Evolutionary conservation across 1,284 basidiomycete genomes (phyloP).

Genomic region (Pascua sp.): DNA sequence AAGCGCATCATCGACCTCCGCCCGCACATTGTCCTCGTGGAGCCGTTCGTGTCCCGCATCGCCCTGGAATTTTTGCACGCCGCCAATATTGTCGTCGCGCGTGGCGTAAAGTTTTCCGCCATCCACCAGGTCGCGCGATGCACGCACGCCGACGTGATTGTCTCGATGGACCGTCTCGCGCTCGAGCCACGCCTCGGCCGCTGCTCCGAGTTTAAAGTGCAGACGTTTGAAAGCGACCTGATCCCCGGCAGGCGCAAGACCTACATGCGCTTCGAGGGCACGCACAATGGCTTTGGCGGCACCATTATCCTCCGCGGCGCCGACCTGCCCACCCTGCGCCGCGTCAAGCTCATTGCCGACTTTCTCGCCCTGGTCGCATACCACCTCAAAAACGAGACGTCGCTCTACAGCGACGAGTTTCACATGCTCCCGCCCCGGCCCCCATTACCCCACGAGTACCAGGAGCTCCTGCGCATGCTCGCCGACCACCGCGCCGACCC

Average conservation of each 20-base stretch:
- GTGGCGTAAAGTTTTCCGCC: constrained; percentile 82
- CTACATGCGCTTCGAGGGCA: constrained; percentile 96
- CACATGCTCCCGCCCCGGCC: constrained; percentile 64
- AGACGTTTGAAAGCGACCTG: constrained; percentile 88
- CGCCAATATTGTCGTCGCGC: constrained; percentile 84
- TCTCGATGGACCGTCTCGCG: constrained; percentile 90
- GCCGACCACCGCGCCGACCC: constrained; percentile 8
- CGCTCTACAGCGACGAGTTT: constrained; percentile 89
- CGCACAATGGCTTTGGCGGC: constrained; percentile 84
- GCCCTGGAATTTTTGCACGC: constrained; percentile 86
- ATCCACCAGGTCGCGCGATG: constrained; percentile 85
- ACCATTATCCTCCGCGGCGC: constrained; percentile 92
- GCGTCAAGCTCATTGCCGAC: constrained; percentile 86
- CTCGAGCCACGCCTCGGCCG: constrained; percentile 86
- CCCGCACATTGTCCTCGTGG: constrained; percentile 88
- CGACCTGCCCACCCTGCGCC: constrained; percentile 69
- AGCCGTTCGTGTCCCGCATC: constrained; percentile 85
- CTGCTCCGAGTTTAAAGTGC: constrained; percentile 80
- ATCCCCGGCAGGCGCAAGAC: constrained; percentile 91
- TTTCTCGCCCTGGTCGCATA: constrained; percentile 86
- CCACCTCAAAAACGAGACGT: constrained; percentile 86
- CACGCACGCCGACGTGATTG: constrained; percentile 92
- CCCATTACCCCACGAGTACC: constrained; percentile 31
- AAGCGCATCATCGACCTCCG: constrained; percentile 83
- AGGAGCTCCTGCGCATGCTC: constrained; percentile 33